Evolutionary conservation across 2,329 filamentous ascomycete genomes (phyloP).

Genomic region (Colletotrichum sp.): DNA sequence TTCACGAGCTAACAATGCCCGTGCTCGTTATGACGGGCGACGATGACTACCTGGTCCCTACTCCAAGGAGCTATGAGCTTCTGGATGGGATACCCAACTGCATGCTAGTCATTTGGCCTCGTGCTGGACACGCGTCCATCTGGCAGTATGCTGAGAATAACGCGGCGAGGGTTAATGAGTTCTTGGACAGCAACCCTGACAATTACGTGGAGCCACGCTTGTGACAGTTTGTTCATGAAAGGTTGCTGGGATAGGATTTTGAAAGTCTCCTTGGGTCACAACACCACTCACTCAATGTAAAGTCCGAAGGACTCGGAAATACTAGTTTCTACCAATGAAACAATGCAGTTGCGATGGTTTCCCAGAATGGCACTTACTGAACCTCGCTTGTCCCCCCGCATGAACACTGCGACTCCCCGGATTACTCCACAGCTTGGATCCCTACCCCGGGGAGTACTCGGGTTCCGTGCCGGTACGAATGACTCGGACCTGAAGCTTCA

Average conservation of each 20-base stretch:
- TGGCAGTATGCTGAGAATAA: conserved; percentile 8
- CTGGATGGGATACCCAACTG: not conserved
- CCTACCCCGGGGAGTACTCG: not conserved
- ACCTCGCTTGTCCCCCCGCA: not conserved
- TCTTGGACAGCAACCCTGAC: not conserved
- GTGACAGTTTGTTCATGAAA: not conserved
- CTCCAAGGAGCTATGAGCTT: conserved; percentile 4
- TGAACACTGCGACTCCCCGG: not conserved
- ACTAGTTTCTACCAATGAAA: not conserved
- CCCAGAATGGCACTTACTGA: not conserved
- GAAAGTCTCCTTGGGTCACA: not conserved
- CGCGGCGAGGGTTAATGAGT: conserved; percentile 1
- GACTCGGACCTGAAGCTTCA: not conserved
- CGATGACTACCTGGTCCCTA: conserved; percentile 8
- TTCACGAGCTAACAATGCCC: not conserved
- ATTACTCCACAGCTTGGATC: not conserved
- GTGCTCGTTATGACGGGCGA: conserved; percentile 13
- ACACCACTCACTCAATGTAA: not conserved
- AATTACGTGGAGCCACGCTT: not conserved
- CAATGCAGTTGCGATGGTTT: not conserved
- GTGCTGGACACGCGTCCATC: not conserved
- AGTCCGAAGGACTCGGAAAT: not conserved
- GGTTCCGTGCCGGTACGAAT: not conserved
- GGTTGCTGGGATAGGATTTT: not conserved
- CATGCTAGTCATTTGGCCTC: conserved; percentile 4